Evolutionary conservation across 768 basidiomycete genomes (phyloP).

Genomic region (Lentinula aciculospora): DNA sequence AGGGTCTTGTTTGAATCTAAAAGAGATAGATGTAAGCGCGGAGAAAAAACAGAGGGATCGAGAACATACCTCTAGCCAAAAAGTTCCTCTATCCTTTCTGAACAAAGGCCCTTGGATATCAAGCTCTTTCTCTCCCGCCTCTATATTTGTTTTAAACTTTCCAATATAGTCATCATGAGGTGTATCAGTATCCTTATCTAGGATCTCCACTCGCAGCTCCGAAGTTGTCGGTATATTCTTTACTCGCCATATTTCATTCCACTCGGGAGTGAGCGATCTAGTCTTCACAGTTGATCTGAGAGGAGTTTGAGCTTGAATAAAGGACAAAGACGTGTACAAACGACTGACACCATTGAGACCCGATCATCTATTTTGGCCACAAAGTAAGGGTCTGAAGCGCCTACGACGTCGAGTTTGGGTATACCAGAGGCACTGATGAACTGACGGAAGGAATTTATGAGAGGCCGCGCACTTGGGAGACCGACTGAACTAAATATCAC

Average conservation of each 20-base stretch:
- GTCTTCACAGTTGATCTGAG: conserved; percentile 60
- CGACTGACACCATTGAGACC: conserved; percentile 57
- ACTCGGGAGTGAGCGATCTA: conserved; percentile 56
- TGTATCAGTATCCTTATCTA: conserved; percentile 61
- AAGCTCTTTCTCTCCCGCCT: conserved; percentile 57
- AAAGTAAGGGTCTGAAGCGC: conserved; percentile 66
- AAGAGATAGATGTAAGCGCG: neutral
- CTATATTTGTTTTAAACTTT: conserved; percentile 47
- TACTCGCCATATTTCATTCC: conserved; percentile 72
- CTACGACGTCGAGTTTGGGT: conserved; percentile 66
- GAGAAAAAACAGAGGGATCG: neutral
- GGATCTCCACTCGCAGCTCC: conserved; percentile 50
- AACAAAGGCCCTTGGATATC: conserved; percentile 52
- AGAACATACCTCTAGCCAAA: conserved; percentile 58
- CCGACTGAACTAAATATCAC: conserved; percentile 20
- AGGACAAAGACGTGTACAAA: neutral
- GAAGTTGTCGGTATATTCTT: conserved; percentile 70
- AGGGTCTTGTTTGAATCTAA: conserved; percentile 53
- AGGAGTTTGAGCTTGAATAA: neutral
- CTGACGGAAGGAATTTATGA: conserved; percentile 22
- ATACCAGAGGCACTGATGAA: conserved; percentile 69
- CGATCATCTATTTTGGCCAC: conserved; percentile 58
- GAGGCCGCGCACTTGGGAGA: neutral
- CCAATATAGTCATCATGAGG: conserved; percentile 63
- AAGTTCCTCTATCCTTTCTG: conserved; percentile 47